Conservation (phyloP, 2,329 filamentous ascomycete genomes). For the Monascus ruber region DNA sequence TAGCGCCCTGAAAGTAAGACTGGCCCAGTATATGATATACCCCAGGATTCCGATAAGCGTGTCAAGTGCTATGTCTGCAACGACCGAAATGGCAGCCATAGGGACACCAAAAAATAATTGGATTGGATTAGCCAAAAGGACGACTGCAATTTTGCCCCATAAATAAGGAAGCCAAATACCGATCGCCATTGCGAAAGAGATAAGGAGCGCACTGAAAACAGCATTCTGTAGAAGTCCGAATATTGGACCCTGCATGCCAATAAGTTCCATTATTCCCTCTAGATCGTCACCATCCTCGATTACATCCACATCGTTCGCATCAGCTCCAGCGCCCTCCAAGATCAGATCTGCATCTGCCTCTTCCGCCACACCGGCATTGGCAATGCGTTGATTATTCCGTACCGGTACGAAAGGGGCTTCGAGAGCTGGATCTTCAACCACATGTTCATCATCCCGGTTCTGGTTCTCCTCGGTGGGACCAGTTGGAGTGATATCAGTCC, state of each 20-base stretch:
- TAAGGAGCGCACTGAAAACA: constrained; percentile 83
- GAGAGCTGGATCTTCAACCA: constrained; percentile 47
- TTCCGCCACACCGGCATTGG: constrained; percentile 15
- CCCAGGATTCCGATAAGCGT: constrained; percentile 55
- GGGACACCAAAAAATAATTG: constrained; percentile 56
- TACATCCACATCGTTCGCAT: constrained; percentile 49
- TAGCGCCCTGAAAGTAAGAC: constrained; percentile 20
- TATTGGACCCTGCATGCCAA: constrained; percentile 90
- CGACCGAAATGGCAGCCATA: constrained; percentile 57
- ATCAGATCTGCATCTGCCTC: constrained; percentile 7
- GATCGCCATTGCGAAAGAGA: constrained; percentile 72
- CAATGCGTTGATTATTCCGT: constrained; percentile 32
- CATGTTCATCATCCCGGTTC: constrained; percentile 46
- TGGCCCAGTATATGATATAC: constrained; percentile 31
- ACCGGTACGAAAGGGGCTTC: constrained; percentile 52
- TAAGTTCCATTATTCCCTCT: constrained; percentile 88
- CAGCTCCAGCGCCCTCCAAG: constrained; percentile 48
- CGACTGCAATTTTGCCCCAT: constrained; percentile 71
- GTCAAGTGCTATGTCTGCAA: constrained; percentile 73
- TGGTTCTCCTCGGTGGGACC: constrained; percentile 27
- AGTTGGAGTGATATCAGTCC: constrained; percentile 28
- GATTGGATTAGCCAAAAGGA: constrained; percentile 67
- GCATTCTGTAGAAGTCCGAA: constrained; percentile 87
- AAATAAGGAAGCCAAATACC: constrained; percentile 90
- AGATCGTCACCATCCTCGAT: constrained; percentile 74